Percentiles rank a stretch among this genome's conserved stretches.
These are phyloP conservation scores for Diaporthe citri DNA, from an alignment of 2,329 filamentous ascomycete species.

Conservation along the genomic window DNA sequence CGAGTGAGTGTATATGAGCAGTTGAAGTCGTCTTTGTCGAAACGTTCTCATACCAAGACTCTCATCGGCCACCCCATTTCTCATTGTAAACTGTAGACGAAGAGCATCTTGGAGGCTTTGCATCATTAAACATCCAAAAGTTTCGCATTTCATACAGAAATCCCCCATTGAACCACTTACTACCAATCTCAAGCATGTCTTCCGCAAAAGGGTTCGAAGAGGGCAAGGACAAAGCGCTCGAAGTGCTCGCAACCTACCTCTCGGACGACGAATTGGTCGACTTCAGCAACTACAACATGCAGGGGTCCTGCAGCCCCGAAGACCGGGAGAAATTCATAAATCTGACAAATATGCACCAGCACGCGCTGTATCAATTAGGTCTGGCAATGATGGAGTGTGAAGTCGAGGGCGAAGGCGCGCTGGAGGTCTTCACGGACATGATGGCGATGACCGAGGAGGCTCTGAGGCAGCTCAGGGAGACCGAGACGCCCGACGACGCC, in stretches of 20 bases:
- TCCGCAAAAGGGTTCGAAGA: neutral
- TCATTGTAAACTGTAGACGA: neutral
- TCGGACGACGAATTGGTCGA: neutral
- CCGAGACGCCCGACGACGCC: neutral
- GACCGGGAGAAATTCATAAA: neutral
- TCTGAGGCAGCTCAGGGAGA: constrained; percentile 8
- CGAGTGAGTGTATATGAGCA: neutral
- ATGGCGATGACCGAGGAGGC: constrained; percentile 17
- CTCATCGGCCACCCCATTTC: too few relatives aligned
- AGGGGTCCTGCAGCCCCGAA: neutral
- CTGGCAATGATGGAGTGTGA: neutral
- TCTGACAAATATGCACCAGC: constrained; percentile 17
- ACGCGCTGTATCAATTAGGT: constrained; percentile 6
- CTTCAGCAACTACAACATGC: constrained; percentile 4
- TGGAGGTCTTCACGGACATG: constrained; percentile 10
- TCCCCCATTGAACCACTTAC: neutral
- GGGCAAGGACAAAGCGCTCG: constrained; percentile 11
- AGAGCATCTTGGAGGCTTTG: neutral
- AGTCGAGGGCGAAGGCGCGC: constrained; percentile 20
- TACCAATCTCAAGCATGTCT: neutral
- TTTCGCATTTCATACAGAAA: accelerated
- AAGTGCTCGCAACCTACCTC: constrained; percentile 14
- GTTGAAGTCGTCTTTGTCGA: neutral
- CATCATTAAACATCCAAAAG: neutral
- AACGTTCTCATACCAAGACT: neutral